Conservation (phyloP, 441 rosid species). For the Corymbia citriodora region DNA sequence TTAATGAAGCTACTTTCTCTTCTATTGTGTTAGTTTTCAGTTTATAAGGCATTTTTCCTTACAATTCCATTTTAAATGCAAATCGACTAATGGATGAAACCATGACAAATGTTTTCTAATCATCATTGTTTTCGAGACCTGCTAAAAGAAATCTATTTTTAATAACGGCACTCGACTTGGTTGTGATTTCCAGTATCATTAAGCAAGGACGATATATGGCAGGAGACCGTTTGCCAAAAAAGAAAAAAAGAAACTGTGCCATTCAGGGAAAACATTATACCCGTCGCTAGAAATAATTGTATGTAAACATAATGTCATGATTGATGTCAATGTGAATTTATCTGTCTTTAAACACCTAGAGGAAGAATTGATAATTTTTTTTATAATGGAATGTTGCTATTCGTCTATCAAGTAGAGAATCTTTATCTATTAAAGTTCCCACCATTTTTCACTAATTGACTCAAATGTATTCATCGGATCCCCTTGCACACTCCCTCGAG, state of each 20-base stretch:
- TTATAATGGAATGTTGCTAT: rapidly evolving
- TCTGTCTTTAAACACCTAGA: neutral
- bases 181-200: neutral
- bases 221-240: neutral
- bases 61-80: neutral
- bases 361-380: no score
- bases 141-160: neutral
- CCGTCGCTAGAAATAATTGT: neutral
- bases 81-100: neutral
- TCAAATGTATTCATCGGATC: no score
- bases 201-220: neutral
- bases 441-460: no score
- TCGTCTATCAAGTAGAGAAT: no score
- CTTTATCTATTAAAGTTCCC: neutral
- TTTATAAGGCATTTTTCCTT: neutral
- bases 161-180: neutral
- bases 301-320: neutral
- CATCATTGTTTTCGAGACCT: neutral
- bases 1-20: neutral
- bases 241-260: neutral
- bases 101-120: neutral
- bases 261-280: neutral
- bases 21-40: neutral
- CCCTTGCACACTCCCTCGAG: no score
- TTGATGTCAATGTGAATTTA: neutral